Percentiles rank a stretch among this genome's conserved stretches.
phyloP scores from a whole-genome alignment of 257 asterid genomes.

The Lavandula angustifolia region DNA sequence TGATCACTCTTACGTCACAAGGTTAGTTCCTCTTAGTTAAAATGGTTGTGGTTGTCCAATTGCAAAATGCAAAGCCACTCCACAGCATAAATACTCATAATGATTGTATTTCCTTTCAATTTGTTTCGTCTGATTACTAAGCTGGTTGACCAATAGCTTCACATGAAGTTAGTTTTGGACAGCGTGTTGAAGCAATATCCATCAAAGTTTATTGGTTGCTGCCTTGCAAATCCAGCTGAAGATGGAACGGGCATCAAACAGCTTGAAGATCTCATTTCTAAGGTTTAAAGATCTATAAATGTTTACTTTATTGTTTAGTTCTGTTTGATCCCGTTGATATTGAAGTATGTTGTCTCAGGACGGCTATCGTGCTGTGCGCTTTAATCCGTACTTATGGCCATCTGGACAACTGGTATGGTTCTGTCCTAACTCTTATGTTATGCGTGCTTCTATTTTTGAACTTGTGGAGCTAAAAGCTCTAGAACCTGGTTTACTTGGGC shows the following conservation, averaged over 20 bases:
- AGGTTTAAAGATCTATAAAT: constrained; percentile 41
- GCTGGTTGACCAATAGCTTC: constrained; percentile 22
- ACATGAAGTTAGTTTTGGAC: constrained; percentile 28
- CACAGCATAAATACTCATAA: neutral
- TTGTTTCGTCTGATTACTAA: neutral
- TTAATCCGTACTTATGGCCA: constrained; percentile 94
- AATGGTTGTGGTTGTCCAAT: constrained; percentile 1
- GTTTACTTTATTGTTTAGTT: constrained; percentile 7
- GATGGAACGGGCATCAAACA: constrained; percentile 68
- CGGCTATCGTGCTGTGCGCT: constrained; percentile 89
- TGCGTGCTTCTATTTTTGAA: constrained; percentile 9
- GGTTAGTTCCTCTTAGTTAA: constrained; percentile 45
- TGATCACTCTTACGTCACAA: constrained; percentile 88
- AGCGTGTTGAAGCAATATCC: constrained; percentile 78
- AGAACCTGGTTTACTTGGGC: neutral
- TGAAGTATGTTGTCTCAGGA: constrained; percentile 48
- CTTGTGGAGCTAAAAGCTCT: neutral
- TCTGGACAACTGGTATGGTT: constrained; percentile 66
- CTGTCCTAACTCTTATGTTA: neutral
- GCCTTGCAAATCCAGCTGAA: constrained; percentile 93
- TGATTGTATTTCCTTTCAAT: neutral
- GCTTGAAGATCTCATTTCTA: constrained; percentile 64
- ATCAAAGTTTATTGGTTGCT: constrained; percentile 77
- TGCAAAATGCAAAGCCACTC: neutral
- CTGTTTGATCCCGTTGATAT: constrained; percentile 16